These are phyloP conservation scores for Leucaena leucocephala DNA, from an alignment of 306 rosid species.

Conservation along the genomic window DNA sequence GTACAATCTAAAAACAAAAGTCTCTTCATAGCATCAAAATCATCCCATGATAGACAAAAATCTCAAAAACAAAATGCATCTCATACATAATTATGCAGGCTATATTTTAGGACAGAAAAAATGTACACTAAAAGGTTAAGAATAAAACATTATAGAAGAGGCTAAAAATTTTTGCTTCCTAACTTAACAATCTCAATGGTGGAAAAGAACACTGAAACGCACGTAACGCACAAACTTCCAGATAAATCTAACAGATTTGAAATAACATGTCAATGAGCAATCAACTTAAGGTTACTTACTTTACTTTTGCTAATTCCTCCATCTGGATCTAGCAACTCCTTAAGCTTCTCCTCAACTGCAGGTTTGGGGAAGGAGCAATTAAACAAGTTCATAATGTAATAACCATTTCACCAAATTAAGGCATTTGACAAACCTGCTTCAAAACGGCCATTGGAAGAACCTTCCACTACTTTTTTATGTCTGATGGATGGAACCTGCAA, in stretches of 20 bases:
- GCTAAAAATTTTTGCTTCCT: slow-evolving; percentile 24
- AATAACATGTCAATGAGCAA: slow-evolving; percentile 16
- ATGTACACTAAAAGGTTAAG: not conserved
- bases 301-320: slow-evolving; percentile 96
- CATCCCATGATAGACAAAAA: not conserved
- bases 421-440: slow-evolving; percentile 77
- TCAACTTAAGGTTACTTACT: slow-evolving; percentile 54
- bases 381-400: slow-evolving; percentile 28
- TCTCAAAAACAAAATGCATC: not conserved
- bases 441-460: slow-evolving; percentile 64
- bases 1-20: not conserved
- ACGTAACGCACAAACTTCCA: slow-evolving; percentile 31
- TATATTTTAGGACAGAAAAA: not conserved
- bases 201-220: slow-evolving; percentile 28
- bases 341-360: slow-evolving; percentile 97
- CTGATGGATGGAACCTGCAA: slow-evolving; percentile 54
- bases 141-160: slow-evolving; percentile 30
- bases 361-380: slow-evolving; percentile 42
- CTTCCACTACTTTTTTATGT: slow-evolving; percentile 66
- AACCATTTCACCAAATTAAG: slow-evolving; percentile 32
- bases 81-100: not conserved
- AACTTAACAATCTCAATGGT: slow-evolving; percentile 29
- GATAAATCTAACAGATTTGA: slow-evolving; percentile 33
- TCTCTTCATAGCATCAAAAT: not conserved
- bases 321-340: slow-evolving; percentile 81